Conservation (phyloP, 2,329 filamentous ascomycete species). For the Aspergillus vadensis region DNA sequence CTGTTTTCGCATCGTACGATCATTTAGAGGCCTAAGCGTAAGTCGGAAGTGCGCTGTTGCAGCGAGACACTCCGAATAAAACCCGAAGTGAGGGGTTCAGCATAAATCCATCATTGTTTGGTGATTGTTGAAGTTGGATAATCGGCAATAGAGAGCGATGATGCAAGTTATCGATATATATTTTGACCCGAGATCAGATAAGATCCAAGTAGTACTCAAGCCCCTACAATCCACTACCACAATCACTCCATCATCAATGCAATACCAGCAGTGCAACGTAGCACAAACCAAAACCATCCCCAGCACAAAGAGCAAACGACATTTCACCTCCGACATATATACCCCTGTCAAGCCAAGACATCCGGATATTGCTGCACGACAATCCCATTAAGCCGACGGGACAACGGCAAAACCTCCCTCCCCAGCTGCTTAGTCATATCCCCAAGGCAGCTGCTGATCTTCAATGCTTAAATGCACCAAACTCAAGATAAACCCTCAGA, state of each 20-base stretch:
- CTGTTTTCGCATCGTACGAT: too few relatives aligned
- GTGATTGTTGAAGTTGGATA: too few relatives aligned
- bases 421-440: constrained; percentile 1
- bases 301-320: neutral
- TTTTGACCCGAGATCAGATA: neutral
- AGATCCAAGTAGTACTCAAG: neutral
- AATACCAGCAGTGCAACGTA: too few relatives aligned
- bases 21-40: too few relatives aligned
- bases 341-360: neutral
- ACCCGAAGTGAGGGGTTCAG: too few relatives aligned
- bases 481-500: neutral
- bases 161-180: neutral
- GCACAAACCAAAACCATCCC: neutral
- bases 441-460: neutral
- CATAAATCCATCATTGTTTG: too few relatives aligned
- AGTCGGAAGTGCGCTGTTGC: too few relatives aligned
- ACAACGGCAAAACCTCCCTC: neutral
- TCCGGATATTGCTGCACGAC: neutral
- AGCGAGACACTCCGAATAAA: too few relatives aligned
- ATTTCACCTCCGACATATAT: neutral
- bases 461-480: neutral
- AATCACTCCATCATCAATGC: neutral
- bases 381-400: constrained; percentile 5
- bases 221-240: too few relatives aligned
- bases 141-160: too few relatives aligned